Base-by-base conservation (phyloP, 2,329 filamentous ascomycete species). In the Hypocrella siamensis region DNA sequence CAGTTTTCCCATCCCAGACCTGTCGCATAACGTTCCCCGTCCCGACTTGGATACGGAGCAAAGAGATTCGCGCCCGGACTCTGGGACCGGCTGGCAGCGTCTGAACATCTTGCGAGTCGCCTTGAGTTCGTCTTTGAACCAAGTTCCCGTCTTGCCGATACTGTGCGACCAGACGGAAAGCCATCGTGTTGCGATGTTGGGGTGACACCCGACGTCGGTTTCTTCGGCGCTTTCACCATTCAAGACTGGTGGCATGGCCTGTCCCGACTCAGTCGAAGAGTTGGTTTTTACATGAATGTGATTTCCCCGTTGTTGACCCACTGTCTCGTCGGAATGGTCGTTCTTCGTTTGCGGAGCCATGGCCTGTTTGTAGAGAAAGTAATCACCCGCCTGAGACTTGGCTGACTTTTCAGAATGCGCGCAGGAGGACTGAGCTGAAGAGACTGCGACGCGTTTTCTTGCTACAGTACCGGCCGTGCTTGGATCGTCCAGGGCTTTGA, bases 21-120 rank as follows among this genome's bases (percentile, higher is more conserved):
- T 32, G 3, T 24, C 31, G 16, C n/a, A 21, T 18, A 28, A 18
- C 15, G 35, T 35, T 15, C 17, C 26, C 14, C 31, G 32, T 15
- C 33, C 27, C 14, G 15, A 28, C 4, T 59, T 63, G 8, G 56
- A 48, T n/a, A 52, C 47, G 31, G 52, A 61, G 36, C 41, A 52
- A 16, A 46, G 40, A 1, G 60, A 61, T 17, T 25, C 28, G n/a
- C 3, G 11, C 3, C 59, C 61, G 14, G 47, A 40, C 35, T 56
- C 61, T 4, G 53, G 52, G 26, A 49, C 46, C 57, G 59, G 61
- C 3, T 55, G 54, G 8, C 53, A 49, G 26, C 46, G 58, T 5
- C 54, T 49, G 31, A 65, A 63, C 6, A 61, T 41, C 30, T 51
- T 61, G 15, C 47, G 47, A 4, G 50, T 49, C 3, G 46, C 35